These are phyloP conservation scores for Trichocladium uniseriatum DNA, from an alignment of 495 filamentous ascomycete species.

Conservation along the genomic window DNA sequence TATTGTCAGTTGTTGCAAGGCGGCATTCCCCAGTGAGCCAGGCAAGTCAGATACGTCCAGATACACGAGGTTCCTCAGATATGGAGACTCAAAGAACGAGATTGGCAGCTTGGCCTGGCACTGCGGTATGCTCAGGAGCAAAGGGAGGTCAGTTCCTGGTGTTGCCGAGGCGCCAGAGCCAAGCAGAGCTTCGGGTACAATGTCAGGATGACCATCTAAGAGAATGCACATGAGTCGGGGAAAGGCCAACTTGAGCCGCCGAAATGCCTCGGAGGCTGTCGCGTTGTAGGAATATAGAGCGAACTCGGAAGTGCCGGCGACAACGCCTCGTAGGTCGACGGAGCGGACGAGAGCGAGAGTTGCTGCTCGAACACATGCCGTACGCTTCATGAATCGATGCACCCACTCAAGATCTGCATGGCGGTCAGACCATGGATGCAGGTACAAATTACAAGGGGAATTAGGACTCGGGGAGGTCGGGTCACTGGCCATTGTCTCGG, in stretches of 20 bases:
- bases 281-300: constrained; percentile 20
- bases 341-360: constrained; percentile 27
- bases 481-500: constrained; percentile 29
- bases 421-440: neutral
- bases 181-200: constrained; percentile 23
- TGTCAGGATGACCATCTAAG: constrained; percentile 29
- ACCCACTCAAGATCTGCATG: constrained; percentile 33
- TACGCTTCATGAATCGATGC: constrained; percentile 26
- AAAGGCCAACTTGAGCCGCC: constrained; percentile 20
- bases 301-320: constrained; percentile 25
- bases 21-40: constrained; percentile 19
- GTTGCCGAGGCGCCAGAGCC: neutral
- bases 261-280: constrained; percentile 26
- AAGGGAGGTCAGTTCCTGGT: neutral
- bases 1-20: constrained; percentile 19
- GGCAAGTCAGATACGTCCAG: constrained; percentile 37
- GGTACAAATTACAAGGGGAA: too few relatives aligned
- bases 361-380: constrained; percentile 12
- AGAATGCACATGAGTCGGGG: constrained; percentile 32
- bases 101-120: constrained; percentile 25
- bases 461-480: neutral
- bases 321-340: constrained; percentile 32
- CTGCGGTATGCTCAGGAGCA: constrained; percentile 29
- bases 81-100: constrained; percentile 21
- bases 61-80: constrained; percentile 32